A percentile compares a stretch with the other conserved stretches of the same genome.
Evolutionary conservation across 805 yeast species (phyloP).

Genomic region (Candida yuanshanica): DNA sequence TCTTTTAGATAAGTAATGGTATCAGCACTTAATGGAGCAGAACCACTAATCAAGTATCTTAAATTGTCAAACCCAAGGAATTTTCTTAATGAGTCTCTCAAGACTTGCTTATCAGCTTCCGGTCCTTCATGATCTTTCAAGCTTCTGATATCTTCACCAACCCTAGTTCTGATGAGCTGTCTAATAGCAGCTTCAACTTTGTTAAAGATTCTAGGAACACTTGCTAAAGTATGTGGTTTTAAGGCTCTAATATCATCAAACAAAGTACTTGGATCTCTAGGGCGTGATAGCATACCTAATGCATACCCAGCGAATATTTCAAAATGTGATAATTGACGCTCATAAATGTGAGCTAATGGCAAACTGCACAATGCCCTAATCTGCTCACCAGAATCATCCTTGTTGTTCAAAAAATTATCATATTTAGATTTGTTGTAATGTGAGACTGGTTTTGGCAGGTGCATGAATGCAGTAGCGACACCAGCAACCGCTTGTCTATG

Average conservation of each 20-base stretch:
- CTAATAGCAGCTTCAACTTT: constrained; percentile 53
- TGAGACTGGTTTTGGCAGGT: constrained; percentile 21
- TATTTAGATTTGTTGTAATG: constrained; percentile 9
- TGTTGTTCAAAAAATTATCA: constrained; percentile 11
- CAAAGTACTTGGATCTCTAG: constrained; percentile 47
- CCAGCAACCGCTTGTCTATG: constrained; percentile 47
- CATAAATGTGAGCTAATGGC: constrained; percentile 56
- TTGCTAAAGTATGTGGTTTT: constrained; percentile 45
- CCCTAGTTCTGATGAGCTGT: constrained; percentile 16
- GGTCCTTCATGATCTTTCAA: constrained; percentile 1
- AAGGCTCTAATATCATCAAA: constrained; percentile 50
- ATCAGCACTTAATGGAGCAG: constrained; percentile 64
- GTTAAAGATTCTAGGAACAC: constrained; percentile 61
- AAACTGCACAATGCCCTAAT: constrained; percentile 35
- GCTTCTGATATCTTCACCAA: constrained; percentile 2
- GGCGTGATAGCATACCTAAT: constrained; percentile 28
- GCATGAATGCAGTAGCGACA: constrained; percentile 34
- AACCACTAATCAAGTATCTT: constrained; percentile 40
- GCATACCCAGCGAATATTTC: constrained; percentile 39
- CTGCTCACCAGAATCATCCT: constrained; percentile 23
- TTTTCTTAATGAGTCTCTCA: constrained; percentile 35
- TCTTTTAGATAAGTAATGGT: constrained; percentile 56
- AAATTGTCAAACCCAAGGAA: constrained; percentile 41
- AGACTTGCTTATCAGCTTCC: constrained; percentile 2
- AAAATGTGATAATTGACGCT: constrained; percentile 36